phyloP scores from a whole-genome alignment of 179 eudicot species.

The Carnegiea gigantea region DNA sequence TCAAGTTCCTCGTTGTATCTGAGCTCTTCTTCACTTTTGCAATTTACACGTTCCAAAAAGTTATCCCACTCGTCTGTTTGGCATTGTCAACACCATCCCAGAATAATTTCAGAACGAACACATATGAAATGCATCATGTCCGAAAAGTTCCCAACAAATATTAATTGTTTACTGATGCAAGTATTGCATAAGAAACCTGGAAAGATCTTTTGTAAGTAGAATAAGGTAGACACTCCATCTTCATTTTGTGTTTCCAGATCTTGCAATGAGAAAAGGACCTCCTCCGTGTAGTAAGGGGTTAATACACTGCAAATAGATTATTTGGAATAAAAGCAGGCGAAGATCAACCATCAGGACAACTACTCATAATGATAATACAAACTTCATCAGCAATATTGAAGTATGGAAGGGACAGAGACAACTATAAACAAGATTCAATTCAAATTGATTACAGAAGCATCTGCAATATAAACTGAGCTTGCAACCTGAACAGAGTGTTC shows the following conservation, averaged over 20 bases:
- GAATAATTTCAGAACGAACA: background rate
- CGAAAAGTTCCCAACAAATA: background rate
- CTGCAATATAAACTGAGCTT: background rate
- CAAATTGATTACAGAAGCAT: background rate
- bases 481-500: background rate
- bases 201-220: conserved; percentile 93
- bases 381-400: background rate
- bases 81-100: conserved; percentile 12
- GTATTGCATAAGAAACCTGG: conserved; percentile 59
- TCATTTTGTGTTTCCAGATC: conserved; percentile 84
- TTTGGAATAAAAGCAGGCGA: conserved; percentile 8
- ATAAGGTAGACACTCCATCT: conserved; percentile 97
- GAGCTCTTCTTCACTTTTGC: conserved; percentile 65
- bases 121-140: background rate
- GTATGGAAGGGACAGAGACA: background rate
- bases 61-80: conserved; percentile 91
- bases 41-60: conserved; percentile 72
- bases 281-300: conserved; percentile 96
- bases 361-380: background rate
- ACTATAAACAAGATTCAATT: conserved; percentile 5
- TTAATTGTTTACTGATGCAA: conserved; percentile 2
- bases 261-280: conserved; percentile 78
- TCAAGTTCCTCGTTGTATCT: conserved; percentile 57
- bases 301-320: conserved; percentile 57
- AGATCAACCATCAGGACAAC: background rate